These are phyloP conservation scores for Zalaria obscura DNA, from an alignment of 2,329 filamentous ascomycete species.

Conservation along the genomic window DNA sequence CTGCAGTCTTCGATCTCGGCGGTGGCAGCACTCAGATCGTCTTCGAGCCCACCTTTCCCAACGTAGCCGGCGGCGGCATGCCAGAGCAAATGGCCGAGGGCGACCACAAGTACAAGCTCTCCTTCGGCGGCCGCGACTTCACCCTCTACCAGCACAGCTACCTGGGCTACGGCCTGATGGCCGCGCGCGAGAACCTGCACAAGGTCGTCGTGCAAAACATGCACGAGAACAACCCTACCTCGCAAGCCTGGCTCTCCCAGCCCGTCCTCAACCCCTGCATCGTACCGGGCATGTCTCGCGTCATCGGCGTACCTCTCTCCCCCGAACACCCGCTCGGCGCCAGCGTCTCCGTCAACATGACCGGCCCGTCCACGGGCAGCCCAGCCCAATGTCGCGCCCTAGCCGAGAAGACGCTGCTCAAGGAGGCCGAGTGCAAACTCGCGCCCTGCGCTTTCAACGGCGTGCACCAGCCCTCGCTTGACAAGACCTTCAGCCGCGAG, in stretches of 20 bases:
- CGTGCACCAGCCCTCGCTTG: conserved; percentile 81
- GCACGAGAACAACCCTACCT: conserved; percentile 44
- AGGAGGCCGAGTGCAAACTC: conserved; percentile 67
- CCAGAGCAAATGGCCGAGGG: conserved; percentile 74
- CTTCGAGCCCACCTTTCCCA: conserved; percentile 87
- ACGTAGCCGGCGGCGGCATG: conserved; percentile 58
- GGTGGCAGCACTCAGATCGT: conserved; percentile 98
- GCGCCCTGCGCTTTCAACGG: conserved; percentile 98
- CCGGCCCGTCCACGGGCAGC: conserved; percentile 60
- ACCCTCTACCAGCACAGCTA: conserved; percentile 97
- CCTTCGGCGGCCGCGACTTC: conserved; percentile 82
- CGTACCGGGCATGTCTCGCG: conserved; percentile 60
- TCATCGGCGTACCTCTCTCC: conserved; percentile 58
- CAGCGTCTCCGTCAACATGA: conserved; percentile 66
- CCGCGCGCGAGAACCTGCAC: conserved; percentile 79
- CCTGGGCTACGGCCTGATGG: conserved; percentile 91
- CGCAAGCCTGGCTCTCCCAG: conserved; percentile 50
- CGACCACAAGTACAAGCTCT: conserved; percentile 88
- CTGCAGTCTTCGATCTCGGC: conserved; percentile 89
- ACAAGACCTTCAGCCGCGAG: conserved; percentile 81
- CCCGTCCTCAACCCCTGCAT: conserved; percentile 78
- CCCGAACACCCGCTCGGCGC: conserved; percentile 51
- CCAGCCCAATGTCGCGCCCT: conserved; percentile 80
- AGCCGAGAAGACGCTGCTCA: conserved; percentile 80
- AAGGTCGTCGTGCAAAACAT: conserved; percentile 58